These are phyloP conservation scores for Rubus idaeus DNA, from an alignment of 306 rosid genomes.

Conservation along the genomic window DNA sequence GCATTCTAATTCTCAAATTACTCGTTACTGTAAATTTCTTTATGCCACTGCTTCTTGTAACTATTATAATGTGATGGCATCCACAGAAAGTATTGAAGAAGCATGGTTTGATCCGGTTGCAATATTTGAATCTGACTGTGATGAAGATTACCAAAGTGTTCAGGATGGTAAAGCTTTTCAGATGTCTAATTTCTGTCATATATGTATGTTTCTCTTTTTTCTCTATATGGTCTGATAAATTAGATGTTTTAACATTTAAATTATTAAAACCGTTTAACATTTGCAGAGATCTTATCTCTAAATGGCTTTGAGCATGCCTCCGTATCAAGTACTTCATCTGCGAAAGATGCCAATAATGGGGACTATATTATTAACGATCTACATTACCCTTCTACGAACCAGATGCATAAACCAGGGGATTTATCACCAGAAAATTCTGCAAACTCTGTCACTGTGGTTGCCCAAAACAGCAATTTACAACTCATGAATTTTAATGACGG, in stretches of 20 bases:
- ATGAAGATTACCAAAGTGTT: slow-evolving; percentile 86
- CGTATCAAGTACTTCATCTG: slow-evolving; percentile 41
- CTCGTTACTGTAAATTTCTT: not conserved
- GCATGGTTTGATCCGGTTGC: slow-evolving; percentile 82
- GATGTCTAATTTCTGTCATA: slow-evolving; percentile 8
- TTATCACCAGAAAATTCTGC: slow-evolving; percentile 34
- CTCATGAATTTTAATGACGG: slow-evolving; percentile 33
- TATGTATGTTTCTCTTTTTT: slow-evolving; percentile 7
- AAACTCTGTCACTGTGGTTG: slow-evolving; percentile 30
- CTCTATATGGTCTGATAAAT: not conserved
- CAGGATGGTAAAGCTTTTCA: slow-evolving; percentile 59
- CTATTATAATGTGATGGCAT: slow-evolving; percentile 23
- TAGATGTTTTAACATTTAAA: not conserved
- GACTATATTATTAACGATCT: slow-evolving; percentile 17
- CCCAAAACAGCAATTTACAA: slow-evolving; percentile 42
- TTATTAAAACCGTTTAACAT: slow-evolving; percentile 7
- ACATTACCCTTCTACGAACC: slow-evolving; percentile 32
- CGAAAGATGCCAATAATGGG: slow-evolving; percentile 50
- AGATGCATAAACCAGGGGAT: slow-evolving; percentile 38
- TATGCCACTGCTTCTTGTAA: not conserved
- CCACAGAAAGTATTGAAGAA: slow-evolving; percentile 59
- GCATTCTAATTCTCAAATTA: slow-evolving; percentile 9
- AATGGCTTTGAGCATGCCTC: slow-evolving; percentile 54
- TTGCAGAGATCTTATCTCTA: slow-evolving; percentile 60
- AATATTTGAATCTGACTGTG: slow-evolving; percentile 79